phyloP scores from a whole-genome alignment of 805 yeast species.

The Myxozyma geophila region DNA sequence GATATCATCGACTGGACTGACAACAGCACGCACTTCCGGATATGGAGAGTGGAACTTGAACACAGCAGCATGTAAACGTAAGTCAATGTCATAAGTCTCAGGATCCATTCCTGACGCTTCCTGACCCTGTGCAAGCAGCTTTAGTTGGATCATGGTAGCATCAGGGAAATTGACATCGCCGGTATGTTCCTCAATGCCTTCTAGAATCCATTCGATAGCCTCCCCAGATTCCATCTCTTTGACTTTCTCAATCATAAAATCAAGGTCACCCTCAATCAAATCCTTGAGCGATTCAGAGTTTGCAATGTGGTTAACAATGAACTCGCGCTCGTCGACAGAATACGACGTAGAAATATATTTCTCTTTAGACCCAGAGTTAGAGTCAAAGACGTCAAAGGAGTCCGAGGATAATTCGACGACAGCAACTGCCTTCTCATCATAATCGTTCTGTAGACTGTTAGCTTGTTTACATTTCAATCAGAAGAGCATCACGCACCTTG shows the following conservation, averaged over 20 bases:
- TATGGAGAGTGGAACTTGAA: conserved; percentile 41
- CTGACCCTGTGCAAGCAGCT: conserved; percentile 19
- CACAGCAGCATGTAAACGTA: conserved; percentile 24
- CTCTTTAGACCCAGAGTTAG: conserved; percentile 9
- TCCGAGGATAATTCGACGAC: not conserved
- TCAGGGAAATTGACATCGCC: conserved; percentile 54
- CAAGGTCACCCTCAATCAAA: conserved; percentile 15
- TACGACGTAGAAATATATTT: conserved; percentile 5
- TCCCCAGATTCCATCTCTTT: conserved; percentile 8
- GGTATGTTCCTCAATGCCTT: conserved; percentile 40
- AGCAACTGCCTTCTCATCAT: conserved; percentile 9
- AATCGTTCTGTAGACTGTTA: not conserved
- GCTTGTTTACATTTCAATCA: too few relatives aligned
- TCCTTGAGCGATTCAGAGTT: conserved; percentile 6
- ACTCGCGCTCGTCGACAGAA: conserved; percentile 15
- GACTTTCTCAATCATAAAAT: conserved; percentile 9
- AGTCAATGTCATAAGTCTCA: conserved; percentile 17
- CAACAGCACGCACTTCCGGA: conserved; percentile 53
- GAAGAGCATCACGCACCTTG: too few relatives aligned
- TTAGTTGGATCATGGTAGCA: conserved; percentile 45
- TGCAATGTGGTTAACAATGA: conserved; percentile 11
- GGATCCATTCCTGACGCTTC: conserved; percentile 18
- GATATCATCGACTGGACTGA: conserved; percentile 51
- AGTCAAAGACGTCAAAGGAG: conserved; percentile 12
- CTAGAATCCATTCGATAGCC: conserved; percentile 12